phyloP scores from a whole-genome alignment of 2,329 filamentous ascomycete genomes.

The Verticillium klebahnii region DNA sequence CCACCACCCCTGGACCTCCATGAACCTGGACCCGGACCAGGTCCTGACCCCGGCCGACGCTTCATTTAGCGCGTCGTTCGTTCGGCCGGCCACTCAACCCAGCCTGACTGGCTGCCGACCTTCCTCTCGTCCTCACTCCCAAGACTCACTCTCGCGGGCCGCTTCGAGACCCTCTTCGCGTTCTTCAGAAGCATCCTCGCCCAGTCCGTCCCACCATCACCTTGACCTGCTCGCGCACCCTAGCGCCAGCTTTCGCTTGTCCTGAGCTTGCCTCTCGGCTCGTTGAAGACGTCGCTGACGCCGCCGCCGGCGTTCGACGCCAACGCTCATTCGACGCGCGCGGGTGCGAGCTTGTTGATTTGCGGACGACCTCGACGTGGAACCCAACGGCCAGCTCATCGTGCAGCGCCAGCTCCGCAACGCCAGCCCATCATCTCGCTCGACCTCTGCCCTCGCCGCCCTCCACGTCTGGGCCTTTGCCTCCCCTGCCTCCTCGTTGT shows the following conservation, averaged over 20 bases:
- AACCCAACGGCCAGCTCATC: slow-evolving; percentile 12
- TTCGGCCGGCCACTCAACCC: not conserved
- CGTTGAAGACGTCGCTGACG: not conserved
- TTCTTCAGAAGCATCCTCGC: not conserved
- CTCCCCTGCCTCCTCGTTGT: not conserved
- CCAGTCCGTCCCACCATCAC: slow-evolving; percentile 1
- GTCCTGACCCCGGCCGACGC: not conserved
- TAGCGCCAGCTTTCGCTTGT: not conserved
- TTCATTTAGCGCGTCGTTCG: not conserved
- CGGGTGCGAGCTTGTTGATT: not conserved
- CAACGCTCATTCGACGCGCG: slow-evolving; percentile 2
- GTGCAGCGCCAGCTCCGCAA: slow-evolving; percentile 8
- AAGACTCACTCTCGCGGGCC: not conserved
- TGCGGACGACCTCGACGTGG: not conserved
- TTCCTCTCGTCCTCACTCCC: not conserved
- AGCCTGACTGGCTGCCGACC: not conserved
- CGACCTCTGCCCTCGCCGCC: not conserved
- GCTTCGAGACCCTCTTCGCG: not conserved
- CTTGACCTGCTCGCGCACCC: slow-evolving; percentile 3
- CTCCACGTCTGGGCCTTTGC: not conserved
- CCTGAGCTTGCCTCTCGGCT: not conserved
- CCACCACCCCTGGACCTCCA: not conserved
- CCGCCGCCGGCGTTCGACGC: not conserved
- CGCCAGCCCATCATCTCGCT: not conserved
- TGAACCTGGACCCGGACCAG: not conserved